Conservation (phyloP, 1,284 basidiomycete genomes). For the Cryptococcus sp. region DNA sequence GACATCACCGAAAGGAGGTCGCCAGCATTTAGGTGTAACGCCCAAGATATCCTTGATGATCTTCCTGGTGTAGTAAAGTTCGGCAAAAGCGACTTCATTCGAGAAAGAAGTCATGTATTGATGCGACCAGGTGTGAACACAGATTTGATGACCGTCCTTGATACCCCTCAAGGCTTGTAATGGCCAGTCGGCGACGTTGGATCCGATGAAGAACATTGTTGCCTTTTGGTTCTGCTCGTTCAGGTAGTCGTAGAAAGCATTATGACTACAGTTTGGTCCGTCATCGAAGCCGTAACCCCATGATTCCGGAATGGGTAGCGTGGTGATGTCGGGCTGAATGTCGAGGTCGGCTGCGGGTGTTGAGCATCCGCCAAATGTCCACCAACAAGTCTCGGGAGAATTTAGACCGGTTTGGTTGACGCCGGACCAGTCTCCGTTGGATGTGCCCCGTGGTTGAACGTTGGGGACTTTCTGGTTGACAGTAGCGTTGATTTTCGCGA, state of each 20-base stretch:
- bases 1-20: slow-evolving; percentile 52
- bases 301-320: slow-evolving; percentile 50
- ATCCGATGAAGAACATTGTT: slow-evolving; percentile 52
- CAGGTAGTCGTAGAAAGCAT: slow-evolving; percentile 54
- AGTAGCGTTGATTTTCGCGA: slow-evolving; percentile 39
- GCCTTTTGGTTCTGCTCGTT: slow-evolving; percentile 51
- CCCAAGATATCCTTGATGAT: slow-evolving; percentile 53
- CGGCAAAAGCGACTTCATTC: slow-evolving; percentile 54
- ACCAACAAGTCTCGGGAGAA: slow-evolving; percentile 46
- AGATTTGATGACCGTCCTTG: slow-evolving; percentile 49
- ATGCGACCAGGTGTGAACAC: slow-evolving; percentile 52
- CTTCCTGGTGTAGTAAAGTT: slow-evolving; percentile 55
- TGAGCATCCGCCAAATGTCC: slow-evolving; percentile 45
- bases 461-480: slow-evolving; percentile 37
- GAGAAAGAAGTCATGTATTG: slow-evolving; percentile 52
- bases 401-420: slow-evolving; percentile 21
- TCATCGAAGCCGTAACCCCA: slow-evolving; percentile 55
- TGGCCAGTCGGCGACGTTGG: slow-evolving; percentile 56
- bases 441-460: slow-evolving; percentile 40
- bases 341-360: slow-evolving; percentile 30
- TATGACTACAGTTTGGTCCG: slow-evolving; percentile 49
- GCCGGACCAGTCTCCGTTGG: slow-evolving; percentile 31
- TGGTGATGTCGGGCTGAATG: slow-evolving; percentile 45
- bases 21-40: slow-evolving; percentile 52
- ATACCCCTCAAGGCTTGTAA: slow-evolving; percentile 52